Percentiles rank a stretch among this genome's conserved stretches.
These are phyloP conservation scores for Anisodus acutangulus DNA, from an alignment of 257 asterid species.

Conservation along the genomic window DNA sequence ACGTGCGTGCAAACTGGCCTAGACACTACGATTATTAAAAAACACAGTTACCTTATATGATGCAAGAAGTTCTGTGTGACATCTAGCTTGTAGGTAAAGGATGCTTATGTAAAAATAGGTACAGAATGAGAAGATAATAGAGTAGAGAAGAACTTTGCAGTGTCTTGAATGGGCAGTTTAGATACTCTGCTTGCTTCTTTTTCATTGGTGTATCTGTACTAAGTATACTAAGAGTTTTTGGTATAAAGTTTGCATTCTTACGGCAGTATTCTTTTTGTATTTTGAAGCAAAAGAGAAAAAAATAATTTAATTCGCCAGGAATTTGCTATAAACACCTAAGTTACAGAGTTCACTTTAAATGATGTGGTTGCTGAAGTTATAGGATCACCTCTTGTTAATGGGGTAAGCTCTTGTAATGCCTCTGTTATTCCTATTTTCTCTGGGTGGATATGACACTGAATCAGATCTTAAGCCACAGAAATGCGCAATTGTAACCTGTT, in stretches of 20 bases:
- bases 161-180: not conserved
- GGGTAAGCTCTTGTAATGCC: not conserved
- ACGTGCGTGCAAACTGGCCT: no score
- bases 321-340: not conserved
- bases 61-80: not conserved
- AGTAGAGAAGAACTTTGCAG: slow-evolving; percentile 2
- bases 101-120: not conserved
- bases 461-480: not conserved
- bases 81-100: not conserved
- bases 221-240: not conserved
- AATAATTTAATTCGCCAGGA: not conserved
- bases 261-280: not conserved
- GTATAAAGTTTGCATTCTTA: not conserved
- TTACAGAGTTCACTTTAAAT: not conserved
- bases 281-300: not conserved
- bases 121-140: not conserved
- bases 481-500: not conserved
- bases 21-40: not conserved
- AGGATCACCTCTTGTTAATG: not conserved
- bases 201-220: slow-evolving; percentile 16
- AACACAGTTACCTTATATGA: not conserved
- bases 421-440: not conserved
- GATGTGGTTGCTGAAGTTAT: not conserved
- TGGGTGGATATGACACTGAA: not conserved
- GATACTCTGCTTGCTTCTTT: not conserved